A percentile compares a stretch with the other conserved stretches of the same genome.
Conservation (phyloP, 208 protist genomes). For the Herpetomonas muscarum region DNA sequence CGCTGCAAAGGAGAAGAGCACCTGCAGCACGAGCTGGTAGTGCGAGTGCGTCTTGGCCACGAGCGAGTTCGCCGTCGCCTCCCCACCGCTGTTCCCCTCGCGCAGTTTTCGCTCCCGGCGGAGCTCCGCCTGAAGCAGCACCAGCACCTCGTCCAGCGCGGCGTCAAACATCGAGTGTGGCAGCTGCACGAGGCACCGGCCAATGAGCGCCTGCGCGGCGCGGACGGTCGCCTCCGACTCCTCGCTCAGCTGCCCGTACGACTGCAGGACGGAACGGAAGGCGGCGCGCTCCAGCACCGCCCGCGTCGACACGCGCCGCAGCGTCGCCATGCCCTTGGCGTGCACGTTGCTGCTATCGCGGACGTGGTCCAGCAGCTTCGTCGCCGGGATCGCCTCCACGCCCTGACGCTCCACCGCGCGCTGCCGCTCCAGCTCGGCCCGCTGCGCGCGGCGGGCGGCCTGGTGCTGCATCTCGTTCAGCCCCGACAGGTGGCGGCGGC, state of each 20-base stretch:
- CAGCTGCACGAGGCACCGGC: constrained; percentile 60
- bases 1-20: constrained; percentile 64
- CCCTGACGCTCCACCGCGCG: constrained; percentile 60
- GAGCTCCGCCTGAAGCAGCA: constrained; percentile 31
- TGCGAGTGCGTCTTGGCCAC: constrained; percentile 26
- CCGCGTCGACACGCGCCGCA: constrained; percentile 41
- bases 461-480: constrained; percentile 57
- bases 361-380: constrained; percentile 56
- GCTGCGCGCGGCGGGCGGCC: constrained; percentile 56
- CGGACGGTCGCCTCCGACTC: constrained; percentile 56
- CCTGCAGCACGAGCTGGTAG: constrained; percentile 67
- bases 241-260: constrained; percentile 35
- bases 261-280: constrained; percentile 49
- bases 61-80: constrained; percentile 4
- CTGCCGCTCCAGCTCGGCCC: constrained; percentile 60
- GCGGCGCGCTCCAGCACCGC: constrained; percentile 41
- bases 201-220: constrained; percentile 59
- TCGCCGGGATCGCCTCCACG: constrained; percentile 65
- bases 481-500: constrained; percentile 42
- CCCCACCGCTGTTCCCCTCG: neutral
- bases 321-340: constrained; percentile 31
- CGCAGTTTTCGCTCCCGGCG: constrained; percentile 13
- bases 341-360: constrained; percentile 50
- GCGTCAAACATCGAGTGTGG: constrained; percentile 43
- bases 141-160: constrained; percentile 55